A percentile compares a stretch with the other conserved stretches of the same genome.
Evolutionary conservation across 2,329 filamentous ascomycete species (phyloP).

Genomic region (Decorospora gaudefroyi): DNA sequence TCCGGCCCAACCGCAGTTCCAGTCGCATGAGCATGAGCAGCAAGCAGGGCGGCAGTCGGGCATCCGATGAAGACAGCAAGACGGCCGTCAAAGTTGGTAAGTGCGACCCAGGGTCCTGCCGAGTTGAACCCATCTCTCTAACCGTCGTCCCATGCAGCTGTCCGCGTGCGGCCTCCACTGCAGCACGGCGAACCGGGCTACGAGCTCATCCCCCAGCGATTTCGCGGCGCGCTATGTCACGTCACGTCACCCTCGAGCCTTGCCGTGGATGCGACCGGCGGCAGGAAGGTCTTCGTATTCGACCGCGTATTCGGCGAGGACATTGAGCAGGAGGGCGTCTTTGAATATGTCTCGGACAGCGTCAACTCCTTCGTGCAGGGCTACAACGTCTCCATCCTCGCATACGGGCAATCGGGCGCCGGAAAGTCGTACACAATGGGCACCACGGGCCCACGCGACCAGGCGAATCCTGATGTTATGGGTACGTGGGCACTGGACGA

Average conservation of each 20-base stretch:
- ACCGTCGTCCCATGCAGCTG: conserved; percentile 61
- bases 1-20: conserved; percentile 74
- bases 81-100: conserved; percentile 95
- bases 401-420: conserved; percentile 95
- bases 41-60: conserved; percentile 76
- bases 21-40: conserved; percentile 86
- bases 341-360: conserved; percentile 91
- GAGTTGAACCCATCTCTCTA: conserved; percentile 23
- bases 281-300: conserved; percentile 93
- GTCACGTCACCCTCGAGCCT: conserved; percentile 84
- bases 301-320: conserved; percentile 90
- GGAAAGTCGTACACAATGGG: conserved; percentile 99
- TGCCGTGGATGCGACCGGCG: conserved; percentile 86
- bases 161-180: conserved; percentile 88
- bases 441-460: conserved; percentile 82
- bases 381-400: conserved; percentile 97
- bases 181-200: conserved; percentile 84
- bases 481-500: conserved; percentile 60
- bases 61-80: conserved; percentile 86
- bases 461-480: conserved; percentile 71
- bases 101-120: conserved; percentile 49
- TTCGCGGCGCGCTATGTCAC: conserved; percentile 90
- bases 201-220: conserved; percentile 93
- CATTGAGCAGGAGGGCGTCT: conserved; percentile 83
- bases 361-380: conserved; percentile 89